phyloP scores from a whole-genome alignment of 352 stramenopile species.

The Phytophthora citricola region DNA sequence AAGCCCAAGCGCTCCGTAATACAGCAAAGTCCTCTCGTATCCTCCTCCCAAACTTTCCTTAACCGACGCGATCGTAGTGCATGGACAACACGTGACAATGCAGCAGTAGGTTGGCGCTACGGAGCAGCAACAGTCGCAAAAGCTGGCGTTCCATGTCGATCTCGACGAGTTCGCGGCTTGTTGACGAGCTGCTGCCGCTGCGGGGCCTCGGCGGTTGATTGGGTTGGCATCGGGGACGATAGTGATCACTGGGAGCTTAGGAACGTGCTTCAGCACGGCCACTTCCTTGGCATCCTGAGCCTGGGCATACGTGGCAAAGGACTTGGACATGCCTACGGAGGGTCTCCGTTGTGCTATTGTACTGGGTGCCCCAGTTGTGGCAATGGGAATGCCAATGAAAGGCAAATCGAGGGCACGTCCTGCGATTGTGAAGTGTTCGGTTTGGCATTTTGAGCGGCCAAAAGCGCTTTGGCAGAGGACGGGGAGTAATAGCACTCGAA shows the following conservation, averaged over 20 bases:
- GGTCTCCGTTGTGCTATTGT: conserved; percentile 21
- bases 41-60: conserved; percentile 42
- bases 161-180: conserved; percentile 7
- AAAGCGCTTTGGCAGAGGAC: conserved; percentile 6
- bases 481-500: conserved; percentile 11
- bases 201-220: conserved; percentile 1
- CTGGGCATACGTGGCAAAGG: conserved; percentile 3
- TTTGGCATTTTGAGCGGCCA: conserved; percentile 5
- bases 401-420: conserved; percentile 30
- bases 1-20: conserved; percentile 51
- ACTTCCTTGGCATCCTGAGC: conserved; percentile 1
- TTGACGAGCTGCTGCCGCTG: conserved; percentile 10
- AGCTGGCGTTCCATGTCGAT: conserved; percentile 30
- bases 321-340: conserved; percentile 13
- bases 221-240: conserved; percentile 30
- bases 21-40: conserved; percentile 53
- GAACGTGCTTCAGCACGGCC: conserved; percentile 15
- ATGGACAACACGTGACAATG: conserved; percentile 47
- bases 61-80: conserved; percentile 47
- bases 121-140: conserved; percentile 42
- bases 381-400: conserved; percentile 33
- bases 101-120: conserved; percentile 47
- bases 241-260: conserved; percentile 24
- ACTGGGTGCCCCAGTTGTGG: conserved; percentile 20
- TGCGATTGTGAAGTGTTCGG: conserved; percentile 26